phyloP scores from a whole-genome alignment of 805 yeast genomes.

The Metschnikowia noctiluminum region DNA sequence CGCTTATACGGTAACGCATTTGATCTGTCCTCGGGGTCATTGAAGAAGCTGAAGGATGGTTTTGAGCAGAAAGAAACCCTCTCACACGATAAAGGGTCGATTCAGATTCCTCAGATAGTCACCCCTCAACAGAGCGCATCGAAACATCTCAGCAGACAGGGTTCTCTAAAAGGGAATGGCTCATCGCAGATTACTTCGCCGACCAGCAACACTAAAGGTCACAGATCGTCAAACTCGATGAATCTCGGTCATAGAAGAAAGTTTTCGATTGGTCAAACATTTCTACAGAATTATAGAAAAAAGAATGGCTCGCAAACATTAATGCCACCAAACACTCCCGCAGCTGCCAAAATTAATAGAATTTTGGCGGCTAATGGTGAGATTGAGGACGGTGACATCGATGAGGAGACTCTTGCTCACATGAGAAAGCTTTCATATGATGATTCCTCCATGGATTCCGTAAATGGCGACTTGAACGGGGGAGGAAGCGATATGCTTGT shows the following conservation, averaged over 20 bases:
- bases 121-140: constrained; percentile 16
- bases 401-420: constrained; percentile 27
- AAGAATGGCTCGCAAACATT: constrained; percentile 41
- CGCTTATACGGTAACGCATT: constrained; percentile 40
- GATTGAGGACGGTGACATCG: constrained; percentile 27
- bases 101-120: constrained; percentile 13
- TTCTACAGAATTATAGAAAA: constrained; percentile 47
- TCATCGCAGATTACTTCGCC: constrained; percentile 9
- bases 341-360: constrained; percentile 40
- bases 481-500: constrained; percentile 59
- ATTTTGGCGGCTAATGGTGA: constrained; percentile 28
- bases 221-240: constrained; percentile 38
- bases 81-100: constrained; percentile 12
- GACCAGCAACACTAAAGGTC: constrained; percentile 21
- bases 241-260: constrained; percentile 51
- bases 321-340: constrained; percentile 56
- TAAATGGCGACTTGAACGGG: constrained; percentile 47
- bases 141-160: constrained; percentile 34
- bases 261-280: constrained; percentile 59
- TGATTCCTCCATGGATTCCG: constrained; percentile 59
- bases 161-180: constrained; percentile 33
- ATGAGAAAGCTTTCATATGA: constrained; percentile 39
- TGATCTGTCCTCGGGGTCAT: constrained; percentile 30
- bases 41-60: constrained; percentile 20
- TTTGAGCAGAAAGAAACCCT: constrained; percentile 26